Conservation (phyloP, 2,329 filamentous ascomycete genomes). For the Ophiosphaerella narmari region DNA sequence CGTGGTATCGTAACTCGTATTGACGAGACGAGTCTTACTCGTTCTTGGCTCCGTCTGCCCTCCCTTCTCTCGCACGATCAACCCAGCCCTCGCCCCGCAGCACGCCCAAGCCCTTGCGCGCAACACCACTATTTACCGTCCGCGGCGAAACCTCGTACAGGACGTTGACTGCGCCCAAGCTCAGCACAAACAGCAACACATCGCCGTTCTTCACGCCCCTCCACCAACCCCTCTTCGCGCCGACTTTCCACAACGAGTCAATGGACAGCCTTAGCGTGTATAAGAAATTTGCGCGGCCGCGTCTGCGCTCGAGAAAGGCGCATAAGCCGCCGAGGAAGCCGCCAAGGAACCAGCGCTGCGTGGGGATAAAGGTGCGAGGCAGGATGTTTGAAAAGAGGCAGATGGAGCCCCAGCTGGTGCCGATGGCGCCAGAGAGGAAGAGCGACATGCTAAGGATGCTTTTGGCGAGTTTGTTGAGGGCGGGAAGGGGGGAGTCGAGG, state of each 20-base stretch:
- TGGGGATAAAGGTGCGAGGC: conserved; percentile 74
- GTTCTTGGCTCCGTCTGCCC: conserved; percentile 11
- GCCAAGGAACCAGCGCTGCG: conserved; percentile 86
- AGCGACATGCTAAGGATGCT: conserved; percentile 74
- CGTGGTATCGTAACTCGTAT: conserved; percentile 6
- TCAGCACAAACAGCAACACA: conserved; percentile 78
- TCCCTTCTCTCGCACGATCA: conserved; percentile 57
- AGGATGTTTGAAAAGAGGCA: conserved; percentile 86
- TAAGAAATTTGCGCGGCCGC: conserved; percentile 68
- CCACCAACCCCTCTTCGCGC: conserved; percentile 90
- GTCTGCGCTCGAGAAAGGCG: conserved; percentile 73
- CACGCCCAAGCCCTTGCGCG: conserved; percentile 75
- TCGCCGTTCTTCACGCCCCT: conserved; percentile 80
- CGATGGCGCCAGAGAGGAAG: conserved; percentile 81
- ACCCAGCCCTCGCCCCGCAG: conserved; percentile 75
- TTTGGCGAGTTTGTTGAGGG: conserved; percentile 68
- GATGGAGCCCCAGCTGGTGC: conserved; percentile 84
- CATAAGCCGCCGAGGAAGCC: conserved; percentile 85
- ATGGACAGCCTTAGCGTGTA: conserved; percentile 79
- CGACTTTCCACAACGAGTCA: conserved; percentile 88
- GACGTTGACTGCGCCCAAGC: conserved; percentile 76
- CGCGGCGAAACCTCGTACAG: conserved; percentile 74
- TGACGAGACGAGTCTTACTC: neutral
- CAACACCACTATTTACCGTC: conserved; percentile 68
- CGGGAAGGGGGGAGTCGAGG: conserved; percentile 69